These are phyloP conservation scores for Triangularia setosa DNA, from an alignment of 2,329 filamentous ascomycete species.

Conservation along the genomic window DNA sequence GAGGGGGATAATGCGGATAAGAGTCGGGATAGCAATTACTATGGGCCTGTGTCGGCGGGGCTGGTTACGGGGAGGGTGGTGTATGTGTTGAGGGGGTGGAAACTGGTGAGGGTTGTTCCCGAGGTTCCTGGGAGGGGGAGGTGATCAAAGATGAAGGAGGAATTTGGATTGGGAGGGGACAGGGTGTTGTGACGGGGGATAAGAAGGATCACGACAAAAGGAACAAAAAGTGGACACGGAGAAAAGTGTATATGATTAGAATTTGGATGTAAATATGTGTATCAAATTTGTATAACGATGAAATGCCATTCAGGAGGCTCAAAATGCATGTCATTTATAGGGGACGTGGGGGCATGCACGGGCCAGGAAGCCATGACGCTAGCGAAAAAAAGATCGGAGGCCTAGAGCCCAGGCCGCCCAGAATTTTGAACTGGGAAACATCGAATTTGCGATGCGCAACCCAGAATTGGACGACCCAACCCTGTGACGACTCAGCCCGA, in stretches of 20 bases:
- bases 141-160: slow-evolving; percentile 57
- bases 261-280: not conserved
- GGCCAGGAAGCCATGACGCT: slow-evolving; percentile 7
- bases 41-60: slow-evolving; percentile 75
- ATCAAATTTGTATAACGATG: not conserved
- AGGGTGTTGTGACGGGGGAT: not conserved
- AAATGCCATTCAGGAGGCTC: not conserved
- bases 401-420: slow-evolving; percentile 8
- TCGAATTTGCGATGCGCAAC: slow-evolving; percentile 12
- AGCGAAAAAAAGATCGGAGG: slow-evolving; percentile 14
- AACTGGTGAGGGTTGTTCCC: not conserved
- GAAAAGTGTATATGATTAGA: not conserved
- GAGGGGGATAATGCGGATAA: slow-evolving; percentile 76
- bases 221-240: not conserved
- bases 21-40: slow-evolving; percentile 79
- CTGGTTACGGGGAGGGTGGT: slow-evolving; percentile 73
- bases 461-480: not conserved
- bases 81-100: slow-evolving; percentile 65
- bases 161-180: slow-evolving; percentile 24
- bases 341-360: slow-evolving; percentile 4
- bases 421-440: slow-evolving; percentile 19
- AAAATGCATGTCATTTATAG: not conserved
- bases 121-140: slow-evolving; percentile 39
- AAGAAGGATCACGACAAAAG: not conserved
- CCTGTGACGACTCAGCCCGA: slow-evolving; percentile 12